These are phyloP conservation scores for Alternaria burnsii DNA, from an alignment of 2,329 filamentous ascomycete species.

Conservation along the genomic window DNA sequence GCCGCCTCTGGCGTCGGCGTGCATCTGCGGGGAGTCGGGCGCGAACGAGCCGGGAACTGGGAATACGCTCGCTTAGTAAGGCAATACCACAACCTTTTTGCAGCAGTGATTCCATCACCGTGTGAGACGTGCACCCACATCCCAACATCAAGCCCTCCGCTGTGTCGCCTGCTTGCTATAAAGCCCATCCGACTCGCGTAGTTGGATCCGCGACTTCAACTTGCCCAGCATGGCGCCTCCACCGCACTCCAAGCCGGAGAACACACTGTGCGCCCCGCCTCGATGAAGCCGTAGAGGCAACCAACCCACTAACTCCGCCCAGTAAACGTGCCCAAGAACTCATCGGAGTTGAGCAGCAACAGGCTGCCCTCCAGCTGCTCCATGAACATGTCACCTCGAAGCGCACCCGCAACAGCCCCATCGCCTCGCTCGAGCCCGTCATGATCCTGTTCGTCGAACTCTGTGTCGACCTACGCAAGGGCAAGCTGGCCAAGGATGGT, in stretches of 20 bases:
- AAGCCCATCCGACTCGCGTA: slow-evolving; percentile 40
- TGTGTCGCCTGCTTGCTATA: slow-evolving; percentile 40
- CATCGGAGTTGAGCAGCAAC: slow-evolving; percentile 93
- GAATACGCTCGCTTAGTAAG: slow-evolving; percentile 27
- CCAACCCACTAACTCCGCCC: slow-evolving; percentile 17
- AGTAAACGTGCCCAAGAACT: slow-evolving; percentile 89
- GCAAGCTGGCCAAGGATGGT: slow-evolving; percentile 97
- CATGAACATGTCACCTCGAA: slow-evolving; percentile 99
- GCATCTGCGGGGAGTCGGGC: slow-evolving; percentile 8
- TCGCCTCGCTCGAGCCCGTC: slow-evolving; percentile 94
- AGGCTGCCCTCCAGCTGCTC: slow-evolving; percentile 90
- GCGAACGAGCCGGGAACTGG: background rate
- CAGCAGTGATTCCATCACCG: slow-evolving; percentile 26
- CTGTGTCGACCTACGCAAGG: slow-evolving; percentile 96
- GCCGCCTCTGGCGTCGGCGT: background rate
- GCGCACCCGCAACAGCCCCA: slow-evolving; percentile 95
- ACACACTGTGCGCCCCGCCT: slow-evolving; percentile 72
- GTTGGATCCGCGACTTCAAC: slow-evolving; percentile 34
- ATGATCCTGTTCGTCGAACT: slow-evolving; percentile 98
- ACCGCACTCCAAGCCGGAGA: slow-evolving; percentile 97
- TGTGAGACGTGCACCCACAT: slow-evolving; percentile 28
- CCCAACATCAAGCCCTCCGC: slow-evolving; percentile 25
- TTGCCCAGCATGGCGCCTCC: slow-evolving; percentile 82
- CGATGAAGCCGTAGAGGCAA: background rate
- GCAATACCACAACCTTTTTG: slow-evolving; percentile 28